Base-by-base conservation (phyloP, 495 filamentous ascomycete genomes). In the Clohesyomyces aquaticus region DNA sequence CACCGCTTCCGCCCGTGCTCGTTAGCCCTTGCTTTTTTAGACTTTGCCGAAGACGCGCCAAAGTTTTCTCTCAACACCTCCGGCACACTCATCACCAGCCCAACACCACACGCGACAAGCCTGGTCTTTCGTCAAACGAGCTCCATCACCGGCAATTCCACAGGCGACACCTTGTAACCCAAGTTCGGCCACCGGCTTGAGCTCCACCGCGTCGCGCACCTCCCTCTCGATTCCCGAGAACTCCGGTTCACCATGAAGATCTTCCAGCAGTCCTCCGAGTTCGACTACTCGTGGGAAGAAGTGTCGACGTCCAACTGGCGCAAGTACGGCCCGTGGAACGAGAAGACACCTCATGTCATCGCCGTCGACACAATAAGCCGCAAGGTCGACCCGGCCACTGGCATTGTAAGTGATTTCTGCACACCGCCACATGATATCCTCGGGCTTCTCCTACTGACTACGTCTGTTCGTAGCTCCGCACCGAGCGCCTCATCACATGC, bases 221-320 rank as follows among this genome's bases (percentile, higher is more conserved):
- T n/a, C n/a, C n/a, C n/a, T n/a, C n/a, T n/a, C n/a, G n/a, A n/a
- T n/a, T 47, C 16, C 22, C 27, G 49, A 14, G 42, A 48, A 43
- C 46, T 8, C 43, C 43, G n/a, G 12, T 18, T 21, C 55, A 75
- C 54, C 35, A 98, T 98, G 94, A 96, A 93, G 82, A 89, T 98
- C 73, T 98, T 97, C 74, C 88, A 91, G 32, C 91, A 89, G 62
- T 78, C 78, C 28, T 91, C 88, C 76, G 91, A 89, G 21, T 98
- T 97, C 79, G 83, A 96, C 76, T 98, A 98, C 81, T 92, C 91
- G 25, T 98, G 94, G 93, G 88, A 93, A 68, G 95, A 97, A 76
- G 95, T 98, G 32, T 96, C 92, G n/a, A 91, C 91, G n/a, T 91
- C 89, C 68, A 98, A 98, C 82, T 98, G 94, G 94, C 87, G 87